These are phyloP conservation scores for Prinsepia uniflora DNA, from an alignment of 306 rosid genomes.

Conservation along the genomic window DNA sequence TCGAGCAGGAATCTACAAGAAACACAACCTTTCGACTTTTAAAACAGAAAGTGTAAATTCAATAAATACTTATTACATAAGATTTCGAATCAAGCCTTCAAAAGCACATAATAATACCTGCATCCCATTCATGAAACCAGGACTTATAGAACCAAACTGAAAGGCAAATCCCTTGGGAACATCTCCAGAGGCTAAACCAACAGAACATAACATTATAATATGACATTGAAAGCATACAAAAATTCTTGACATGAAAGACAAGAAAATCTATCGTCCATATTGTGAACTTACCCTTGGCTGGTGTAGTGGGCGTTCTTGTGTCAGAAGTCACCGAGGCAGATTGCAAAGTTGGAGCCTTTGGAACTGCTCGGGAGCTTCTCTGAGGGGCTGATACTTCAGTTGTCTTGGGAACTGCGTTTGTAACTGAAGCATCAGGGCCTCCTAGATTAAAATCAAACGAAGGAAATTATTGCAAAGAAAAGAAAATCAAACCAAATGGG, in stretches of 20 bases:
- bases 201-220: background rate
- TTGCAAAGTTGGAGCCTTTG: constrained; percentile 68
- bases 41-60: background rate
- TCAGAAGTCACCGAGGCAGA: constrained; percentile 48
- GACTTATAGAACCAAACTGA: constrained; percentile 87
- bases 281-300: constrained; percentile 52
- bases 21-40: constrained; percentile 1
- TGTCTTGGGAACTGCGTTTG: constrained; percentile 52
- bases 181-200: constrained; percentile 57
- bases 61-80: background rate
- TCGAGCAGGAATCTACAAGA: constrained; percentile 79
- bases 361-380: constrained; percentile 53
- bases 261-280: background rate
- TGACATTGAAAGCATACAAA: background rate
- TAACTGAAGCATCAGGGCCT: constrained; percentile 41
- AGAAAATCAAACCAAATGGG: constrained; percentile 14
- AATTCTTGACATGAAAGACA: background rate
- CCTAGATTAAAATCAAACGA: constrained; percentile 31
- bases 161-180: constrained; percentile 54
- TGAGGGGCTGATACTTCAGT: constrained; percentile 50
- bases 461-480: constrained; percentile 8
- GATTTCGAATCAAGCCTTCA: constrained; percentile 9
- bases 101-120: constrained; percentile 43
- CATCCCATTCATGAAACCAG: constrained; percentile 66
- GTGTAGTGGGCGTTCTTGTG: constrained; percentile 37